These are phyloP conservation scores for Skeletonema tropicum DNA, from an alignment of 108 stramenopile species.

Conservation along the genomic window DNA sequence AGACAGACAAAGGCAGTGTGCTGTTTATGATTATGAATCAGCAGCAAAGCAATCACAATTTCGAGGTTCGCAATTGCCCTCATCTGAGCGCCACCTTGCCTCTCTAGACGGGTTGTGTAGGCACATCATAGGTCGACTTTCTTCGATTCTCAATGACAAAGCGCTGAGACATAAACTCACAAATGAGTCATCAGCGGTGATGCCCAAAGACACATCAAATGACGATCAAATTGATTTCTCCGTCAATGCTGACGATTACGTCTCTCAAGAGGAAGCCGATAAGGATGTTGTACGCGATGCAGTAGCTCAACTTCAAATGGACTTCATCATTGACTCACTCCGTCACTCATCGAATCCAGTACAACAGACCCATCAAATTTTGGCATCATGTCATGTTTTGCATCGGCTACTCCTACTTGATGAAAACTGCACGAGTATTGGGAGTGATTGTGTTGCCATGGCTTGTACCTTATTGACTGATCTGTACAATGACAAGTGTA, in stretches of 20 bases:
- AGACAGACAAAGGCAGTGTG: constrained; percentile 15
- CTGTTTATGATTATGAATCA: constrained; percentile 48
- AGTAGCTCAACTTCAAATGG: constrained; percentile 28
- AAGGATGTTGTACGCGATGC: constrained; percentile 17
- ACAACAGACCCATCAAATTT: constrained; percentile 26
- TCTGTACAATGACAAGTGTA: constrained; percentile 25
- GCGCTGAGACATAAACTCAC: constrained; percentile 2
- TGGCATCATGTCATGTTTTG: constrained; percentile 46
- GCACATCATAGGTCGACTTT: constrained; percentile 24
- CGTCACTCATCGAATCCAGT: neutral
- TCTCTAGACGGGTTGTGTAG: constrained; percentile 44
- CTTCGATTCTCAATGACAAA: constrained; percentile 17
- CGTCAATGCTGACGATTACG: neutral
- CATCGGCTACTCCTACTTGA: constrained; percentile 48
- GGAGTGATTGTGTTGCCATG: constrained; percentile 31
- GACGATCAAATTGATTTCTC: neutral
- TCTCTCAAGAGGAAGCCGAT: neutral
- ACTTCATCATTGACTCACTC: constrained; percentile 18
- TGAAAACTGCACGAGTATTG: constrained; percentile 24
- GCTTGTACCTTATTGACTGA: constrained; percentile 31
- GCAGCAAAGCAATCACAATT: constrained; percentile 10
- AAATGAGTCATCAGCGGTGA: neutral
- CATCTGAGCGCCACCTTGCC: constrained; percentile 16
- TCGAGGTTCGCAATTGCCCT: neutral
- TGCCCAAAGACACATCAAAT: neutral